Evolutionary conservation across 345 rosid genomes (phyloP), one percentile per base, ranked within the genome.

Genomic region (Kandelia obovata): DNA sequence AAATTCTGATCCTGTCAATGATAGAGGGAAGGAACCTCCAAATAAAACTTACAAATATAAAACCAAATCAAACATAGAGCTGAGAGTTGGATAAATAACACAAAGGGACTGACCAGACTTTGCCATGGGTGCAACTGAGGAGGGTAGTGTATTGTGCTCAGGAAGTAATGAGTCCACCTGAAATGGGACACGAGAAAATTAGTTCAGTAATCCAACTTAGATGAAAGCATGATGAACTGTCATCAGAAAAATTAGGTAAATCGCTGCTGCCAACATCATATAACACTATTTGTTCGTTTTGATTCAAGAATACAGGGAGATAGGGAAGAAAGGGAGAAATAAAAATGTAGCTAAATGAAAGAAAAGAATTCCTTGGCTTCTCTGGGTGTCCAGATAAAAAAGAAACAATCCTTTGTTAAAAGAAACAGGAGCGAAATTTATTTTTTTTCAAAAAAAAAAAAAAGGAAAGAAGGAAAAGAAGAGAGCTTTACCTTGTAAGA

Each of bases 21-120:
- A 39, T 39, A 39, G 5, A 39, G 46, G 46, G 46, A 39, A 10
- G 46, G 46, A 39, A 39, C 4, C 46, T 7, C 39, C 39, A 35
- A 35, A 35, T 7, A 35, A 39, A 39, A 39, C 13, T 2, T 43
- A 13, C 49, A 43, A 11, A 15, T 13, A 43, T 43, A 3, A 13
- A 43, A 43, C 5, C 17, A 13, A 43, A 43, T 15, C 49, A 43
- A 13, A 13, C 49, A 43, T 11, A 43, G 49, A 59, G 43, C 56
- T 5, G 20, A 65, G 28, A 26, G 51, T n/a, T 53, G 6, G 32
- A 30, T 17, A 34, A 57, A 67, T 34, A 26, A 65, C 15, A 47
- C 26, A 60, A 64, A 74, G 30, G 13, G 73, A 79, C 89, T 53
- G 31, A 84, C 96, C 87, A 80, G 79, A 61, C 72, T 74, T 79